Conservation (phyloP, 192 early-diverging fungal species). For the Entomortierella chlamydospora region DNA sequence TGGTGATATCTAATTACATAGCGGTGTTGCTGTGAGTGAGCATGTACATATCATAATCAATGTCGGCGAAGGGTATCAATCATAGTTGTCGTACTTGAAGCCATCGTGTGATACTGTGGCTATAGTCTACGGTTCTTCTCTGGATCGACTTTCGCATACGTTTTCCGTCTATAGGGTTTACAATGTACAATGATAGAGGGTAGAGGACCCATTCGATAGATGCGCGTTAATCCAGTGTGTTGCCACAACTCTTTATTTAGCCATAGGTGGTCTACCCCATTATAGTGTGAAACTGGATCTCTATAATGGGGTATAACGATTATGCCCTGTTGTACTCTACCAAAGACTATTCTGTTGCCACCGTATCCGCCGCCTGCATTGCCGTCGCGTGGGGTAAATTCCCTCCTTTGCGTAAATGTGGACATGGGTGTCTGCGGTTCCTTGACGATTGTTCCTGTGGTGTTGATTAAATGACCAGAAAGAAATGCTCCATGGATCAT, state of each 20-base stretch:
- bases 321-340: slow-evolving; percentile 27
- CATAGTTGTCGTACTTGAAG: slow-evolving; percentile 67
- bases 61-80: neutral
- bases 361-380: slow-evolving; percentile 24
- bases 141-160: slow-evolving; percentile 91
- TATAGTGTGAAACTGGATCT: too few relatives aligned
- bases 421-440: slow-evolving; percentile 10
- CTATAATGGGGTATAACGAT: too few relatives aligned
- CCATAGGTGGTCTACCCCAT: neutral
- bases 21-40: slow-evolving; percentile 40
- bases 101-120: slow-evolving; percentile 81
- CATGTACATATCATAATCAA: slow-evolving; percentile 17
- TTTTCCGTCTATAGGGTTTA: slow-evolving; percentile 71
- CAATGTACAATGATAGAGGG: neutral
- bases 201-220: neutral
- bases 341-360: slow-evolving; percentile 49
- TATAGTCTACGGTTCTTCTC: slow-evolving; percentile 94
- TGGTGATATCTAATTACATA: slow-evolving; percentile 33
- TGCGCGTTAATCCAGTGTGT: neutral
- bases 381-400: slow-evolving; percentile 41
- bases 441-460: neutral
- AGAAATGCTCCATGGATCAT: neutral
- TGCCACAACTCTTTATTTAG: slow-evolving; percentile 7
- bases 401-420: slow-evolving; percentile 30
- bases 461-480: too few relatives aligned